phyloP scores from a whole-genome alignment of 2,329 filamentous ascomycete genomes.

The Beauveria pseudobassiana region DNA sequence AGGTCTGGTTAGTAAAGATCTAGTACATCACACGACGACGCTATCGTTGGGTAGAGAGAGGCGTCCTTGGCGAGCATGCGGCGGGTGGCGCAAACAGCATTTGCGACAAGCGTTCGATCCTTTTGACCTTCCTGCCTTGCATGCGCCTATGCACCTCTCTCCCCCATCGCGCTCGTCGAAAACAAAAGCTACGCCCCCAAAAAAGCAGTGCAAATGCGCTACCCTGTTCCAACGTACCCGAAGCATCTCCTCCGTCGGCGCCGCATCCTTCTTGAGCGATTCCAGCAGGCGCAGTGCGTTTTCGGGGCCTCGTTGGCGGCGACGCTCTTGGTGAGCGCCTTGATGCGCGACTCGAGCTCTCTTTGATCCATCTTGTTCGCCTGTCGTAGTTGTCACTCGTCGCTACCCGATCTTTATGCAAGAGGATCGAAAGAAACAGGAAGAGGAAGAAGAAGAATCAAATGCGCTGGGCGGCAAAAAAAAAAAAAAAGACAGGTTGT shows the following conservation, averaged over 20 bases:
- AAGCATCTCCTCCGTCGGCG: slow-evolving; percentile 82
- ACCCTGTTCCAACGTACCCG: slow-evolving; percentile 46
- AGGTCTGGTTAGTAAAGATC: not conserved
- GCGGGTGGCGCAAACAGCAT: not conserved
- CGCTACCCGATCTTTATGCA: too few species aligned
- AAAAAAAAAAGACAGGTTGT: not conserved
- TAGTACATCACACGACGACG: not conserved
- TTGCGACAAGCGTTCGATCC: not conserved
- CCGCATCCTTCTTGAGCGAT: slow-evolving; percentile 70
- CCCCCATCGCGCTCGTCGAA: not conserved
- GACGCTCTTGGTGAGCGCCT: slow-evolving; percentile 73
- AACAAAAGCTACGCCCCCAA: not conserved
- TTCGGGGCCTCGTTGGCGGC: slow-evolving; percentile 64
- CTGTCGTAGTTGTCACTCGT: too few species aligned
- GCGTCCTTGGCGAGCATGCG: not conserved
- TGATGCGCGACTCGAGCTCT: slow-evolving; percentile 70
- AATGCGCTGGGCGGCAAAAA: too few species aligned
- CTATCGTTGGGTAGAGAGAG: not conserved
- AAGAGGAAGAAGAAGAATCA: too few species aligned
- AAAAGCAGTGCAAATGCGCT: too few species aligned
- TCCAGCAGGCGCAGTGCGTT: slow-evolving; percentile 69
- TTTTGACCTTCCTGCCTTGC: too few species aligned
- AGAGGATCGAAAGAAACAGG: too few species aligned
- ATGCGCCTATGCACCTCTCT: too few species aligned
- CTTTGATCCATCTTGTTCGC: slow-evolving; percentile 61